Evolutionary conservation across 2,329 filamentous ascomycete species (phyloP).

Genomic region (Pezicula neosporulosa): DNA sequence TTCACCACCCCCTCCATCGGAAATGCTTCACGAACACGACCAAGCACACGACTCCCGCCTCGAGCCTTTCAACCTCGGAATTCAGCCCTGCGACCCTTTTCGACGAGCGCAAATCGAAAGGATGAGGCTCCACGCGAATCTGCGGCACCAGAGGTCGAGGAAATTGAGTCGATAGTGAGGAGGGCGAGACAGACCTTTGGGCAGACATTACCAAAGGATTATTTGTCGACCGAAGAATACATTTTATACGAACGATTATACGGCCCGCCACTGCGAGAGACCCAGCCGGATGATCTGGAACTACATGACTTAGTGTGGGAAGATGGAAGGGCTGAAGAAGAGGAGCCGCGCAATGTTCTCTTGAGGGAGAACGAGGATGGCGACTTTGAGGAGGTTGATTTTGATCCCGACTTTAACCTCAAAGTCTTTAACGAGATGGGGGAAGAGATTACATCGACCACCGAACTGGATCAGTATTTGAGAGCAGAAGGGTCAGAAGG

Average conservation of each 20-base stretch:
- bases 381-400: slow-evolving; percentile 56
- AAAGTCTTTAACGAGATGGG: slow-evolving; percentile 13
- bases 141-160: slow-evolving; percentile 14
- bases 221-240: slow-evolving; percentile 69
- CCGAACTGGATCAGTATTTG: slow-evolving; percentile 22
- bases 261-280: slow-evolving; percentile 67
- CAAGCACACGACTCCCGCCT: slow-evolving; percentile 8
- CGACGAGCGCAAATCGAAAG: slow-evolving; percentile 10
- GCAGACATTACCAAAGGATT: slow-evolving; percentile 68
- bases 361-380: slow-evolving; percentile 55
- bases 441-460: not conserved
- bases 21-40: slow-evolving; percentile 9
- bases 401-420: slow-evolving; percentile 23
- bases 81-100: slow-evolving; percentile 12
- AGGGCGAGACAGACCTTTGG: slow-evolving; percentile 73
- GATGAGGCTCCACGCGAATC: slow-evolving; percentile 3
- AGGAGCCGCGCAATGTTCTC: slow-evolving; percentile 40
- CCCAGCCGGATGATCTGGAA: slow-evolving; percentile 55
- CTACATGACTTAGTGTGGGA: slow-evolving; percentile 21
- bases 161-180: slow-evolving; percentile 63
- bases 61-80: slow-evolving; percentile 9
- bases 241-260: slow-evolving; percentile 77
- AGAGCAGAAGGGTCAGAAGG: slow-evolving; percentile 24
- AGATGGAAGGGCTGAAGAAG: slow-evolving; percentile 45
- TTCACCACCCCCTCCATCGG: slow-evolving; percentile 20